Percentiles rank a stretch among this genome's conserved stretches.
Evolutionary conservation across 129 eudicot genomes (phyloP).

Genomic region (Lonicera japonica): DNA sequence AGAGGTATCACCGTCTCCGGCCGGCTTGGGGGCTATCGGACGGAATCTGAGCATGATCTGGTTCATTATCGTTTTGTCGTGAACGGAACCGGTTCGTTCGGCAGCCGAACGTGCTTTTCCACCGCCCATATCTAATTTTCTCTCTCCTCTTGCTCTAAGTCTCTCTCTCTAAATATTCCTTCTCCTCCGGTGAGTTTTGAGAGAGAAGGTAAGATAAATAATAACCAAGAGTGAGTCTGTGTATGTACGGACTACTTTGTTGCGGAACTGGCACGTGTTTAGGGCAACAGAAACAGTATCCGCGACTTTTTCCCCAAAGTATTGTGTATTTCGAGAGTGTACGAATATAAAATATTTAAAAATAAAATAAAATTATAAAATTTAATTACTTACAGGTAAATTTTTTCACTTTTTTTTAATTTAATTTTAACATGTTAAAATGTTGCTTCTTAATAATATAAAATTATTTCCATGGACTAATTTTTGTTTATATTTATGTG

Average conservation of each 20-base stretch:
- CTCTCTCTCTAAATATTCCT: constrained; percentile 16
- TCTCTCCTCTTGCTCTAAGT: neutral
- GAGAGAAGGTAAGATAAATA: constrained; percentile 1
- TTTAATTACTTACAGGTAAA: too few species aligned
- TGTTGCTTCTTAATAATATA: too few species aligned
- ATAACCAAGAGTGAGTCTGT: neutral
- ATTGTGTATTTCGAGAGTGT: too few species aligned
- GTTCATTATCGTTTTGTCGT: constrained; percentile 32
- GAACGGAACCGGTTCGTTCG: constrained; percentile 5
- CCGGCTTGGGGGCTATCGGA: constrained; percentile 72
- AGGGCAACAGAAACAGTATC: constrained; percentile 27
- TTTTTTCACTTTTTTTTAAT: too few species aligned
- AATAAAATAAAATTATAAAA: too few species aligned
- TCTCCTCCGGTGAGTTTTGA: neutral
- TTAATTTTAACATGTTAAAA: too few species aligned
- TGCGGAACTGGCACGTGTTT: constrained; percentile 47
- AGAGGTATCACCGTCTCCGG: neutral
- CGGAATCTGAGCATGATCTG: constrained; percentile 64
- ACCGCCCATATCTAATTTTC: constrained; percentile 19
- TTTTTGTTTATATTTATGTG: too few species aligned
- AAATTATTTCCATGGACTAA: too few species aligned
- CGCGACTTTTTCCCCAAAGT: too few species aligned
- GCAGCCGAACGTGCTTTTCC: constrained; percentile 16
- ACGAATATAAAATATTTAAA: too few species aligned
- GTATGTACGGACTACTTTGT: constrained; percentile 25